A percentile compares a stretch with the other conserved stretches of the same genome.
These are phyloP conservation scores for Entophlyctis luteolus DNA, from an alignment of 192 early-diverging fungal species.

Conservation along the genomic window DNA sequence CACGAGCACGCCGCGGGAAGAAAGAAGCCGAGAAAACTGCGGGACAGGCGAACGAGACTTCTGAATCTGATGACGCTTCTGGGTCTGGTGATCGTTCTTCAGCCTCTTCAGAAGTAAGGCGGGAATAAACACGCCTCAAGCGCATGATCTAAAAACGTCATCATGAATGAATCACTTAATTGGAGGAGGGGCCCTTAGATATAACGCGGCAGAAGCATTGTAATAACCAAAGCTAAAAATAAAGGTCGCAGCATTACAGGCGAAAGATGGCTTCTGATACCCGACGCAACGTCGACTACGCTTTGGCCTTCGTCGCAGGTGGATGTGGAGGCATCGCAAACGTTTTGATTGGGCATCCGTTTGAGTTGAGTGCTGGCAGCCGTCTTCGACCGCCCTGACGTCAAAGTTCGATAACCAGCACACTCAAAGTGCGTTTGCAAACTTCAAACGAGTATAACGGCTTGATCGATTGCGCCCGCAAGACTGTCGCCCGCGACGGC, in stretches of 20 bases:
- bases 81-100: too few species aligned
- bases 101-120: too few species aligned
- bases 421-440: constrained; percentile 90
- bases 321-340: constrained; percentile 78
- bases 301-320: constrained; percentile 82
- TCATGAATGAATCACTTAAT: too few species aligned
- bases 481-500: constrained; percentile 71
- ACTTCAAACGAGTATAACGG: constrained; percentile 5
- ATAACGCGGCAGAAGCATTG: too few species aligned
- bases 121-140: too few species aligned
- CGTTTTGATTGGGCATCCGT: constrained; percentile 60
- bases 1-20: not conserved
- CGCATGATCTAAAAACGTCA: too few species aligned
- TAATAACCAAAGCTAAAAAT: too few species aligned
- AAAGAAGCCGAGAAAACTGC: not conserved
- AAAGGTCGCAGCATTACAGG: too few species aligned
- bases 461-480: constrained; percentile 17
- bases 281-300: constrained; percentile 12
- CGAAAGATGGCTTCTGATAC: too few species aligned
- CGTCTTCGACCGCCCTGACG: not conserved
- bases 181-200: too few species aligned
- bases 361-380: not conserved
- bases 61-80: too few species aligned
- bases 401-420: constrained; percentile 59
- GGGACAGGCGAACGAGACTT: too few species aligned